Base-by-base conservation (phyloP, 495 filamentous ascomycete genomes). In the Hypoxylon perforatum region DNA sequence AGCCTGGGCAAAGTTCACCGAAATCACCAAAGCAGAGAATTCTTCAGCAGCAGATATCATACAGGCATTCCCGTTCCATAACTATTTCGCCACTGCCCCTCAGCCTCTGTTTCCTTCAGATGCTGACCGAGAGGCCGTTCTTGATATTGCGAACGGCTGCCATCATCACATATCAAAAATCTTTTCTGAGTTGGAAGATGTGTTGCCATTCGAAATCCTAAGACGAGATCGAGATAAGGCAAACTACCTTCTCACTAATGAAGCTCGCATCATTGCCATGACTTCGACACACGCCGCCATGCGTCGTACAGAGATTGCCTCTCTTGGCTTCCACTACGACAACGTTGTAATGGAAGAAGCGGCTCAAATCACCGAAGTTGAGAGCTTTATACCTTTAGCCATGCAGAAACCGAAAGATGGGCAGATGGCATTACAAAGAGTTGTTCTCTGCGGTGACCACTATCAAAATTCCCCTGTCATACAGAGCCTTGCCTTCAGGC, bases 281-380 rank as follows among this genome's bases (percentile, higher is more conserved):
- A 99, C 95, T 9, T 93, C 92, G 2, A 99, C 95, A 1, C 95
- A 99, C 78, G 96, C 95, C 10, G 95, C 95, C n/a, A 99, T 99
- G 90, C 89, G 94, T 59, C 84, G 93, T 48, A 88, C 91, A 62
- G 95, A 98, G 70, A 99, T 99, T 69, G 89, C 92, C 0, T 84
- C 86, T 17, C 83, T 97, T 44, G 96, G 95, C 5, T 98, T 99
- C 82, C 91, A 93, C 65, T 99, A 98, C 68, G 94, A 98, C 77
- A 98, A 97, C 66, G 91, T 99, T 12, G 83, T 99, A 50, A 97
- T 99, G 94, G 95, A 99, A 84, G 95, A 99, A 80, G 93, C 95
- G 2, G 95, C 95, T 18, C 95, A 99, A 69, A 96, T 98, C 72
- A 98, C 96, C 9, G 95, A 99, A 73, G 91, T 97, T 42, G 96